Evolutionary conservation across 1,284 basidiomycete genomes (phyloP), one percentile per base, ranked within the genome.

Genomic region (Tremellales sp.): DNA sequence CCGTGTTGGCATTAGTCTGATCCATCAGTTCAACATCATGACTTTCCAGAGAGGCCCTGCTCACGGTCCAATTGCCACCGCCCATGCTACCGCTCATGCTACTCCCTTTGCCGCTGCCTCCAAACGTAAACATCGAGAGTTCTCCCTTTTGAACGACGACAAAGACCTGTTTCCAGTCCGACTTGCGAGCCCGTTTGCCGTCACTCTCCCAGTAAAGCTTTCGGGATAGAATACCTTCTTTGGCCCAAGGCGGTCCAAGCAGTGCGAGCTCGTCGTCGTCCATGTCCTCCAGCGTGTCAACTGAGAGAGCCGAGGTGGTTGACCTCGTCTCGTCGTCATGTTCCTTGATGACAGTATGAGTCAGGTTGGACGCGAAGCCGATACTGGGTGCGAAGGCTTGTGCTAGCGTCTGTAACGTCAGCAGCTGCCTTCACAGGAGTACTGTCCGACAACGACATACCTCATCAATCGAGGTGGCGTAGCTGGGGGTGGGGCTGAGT

Each of bases 211-310:
- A 93, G 70, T 94, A 96, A 57, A 92, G 86, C 69, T 97, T 97
- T 29, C 92, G 84, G 58, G 85, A 86, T 3, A 98, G 81, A 77
- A 93, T 86, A 13, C 94, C 94, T 72, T 98, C 94, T 72, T 98
- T 98, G 0, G 94, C 94, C 94, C 94, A 98, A 0, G 94, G 94
- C 3, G 94, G 84, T 22, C 94, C 94, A 11, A 96, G 81, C 29
- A 97, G 77, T 1, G 94, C 93, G 11, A 97, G 79, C 73, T 97
- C 91, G 67, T 97, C 92, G 66, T 97, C 93, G 4, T 85, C 84
- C 52, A 94, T 86, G 4, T 74, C 71, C 23, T 71, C 74, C n/a
- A 64, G 47, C 10, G 57, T 60, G 4, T 44, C 52, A 24, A 80
- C 82, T 1, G 84, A 85, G 17, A 80, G 78, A 61, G 83, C 86